Evolutionary conservation across 2,329 filamentous ascomycete genomes (phyloP).

Genomic region (Fusarium mundagurra): DNA sequence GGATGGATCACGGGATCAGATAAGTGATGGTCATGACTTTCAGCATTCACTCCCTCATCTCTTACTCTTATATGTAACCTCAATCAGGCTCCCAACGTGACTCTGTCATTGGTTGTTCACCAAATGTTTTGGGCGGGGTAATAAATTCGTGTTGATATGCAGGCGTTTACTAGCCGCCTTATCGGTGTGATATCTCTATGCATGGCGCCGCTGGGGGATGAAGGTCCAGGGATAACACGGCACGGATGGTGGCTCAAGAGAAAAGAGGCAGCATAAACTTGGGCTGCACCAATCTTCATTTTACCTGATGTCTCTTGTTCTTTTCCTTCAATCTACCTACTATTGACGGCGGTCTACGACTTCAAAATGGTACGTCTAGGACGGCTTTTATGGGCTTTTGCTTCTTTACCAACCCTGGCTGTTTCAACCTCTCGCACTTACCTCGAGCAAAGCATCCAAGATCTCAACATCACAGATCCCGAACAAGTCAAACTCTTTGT

Average conservation of each 20-base stretch:
- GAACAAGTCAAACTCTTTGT: not conserved
- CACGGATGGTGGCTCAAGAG: not conserved
- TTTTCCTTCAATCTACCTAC: fast-evolving
- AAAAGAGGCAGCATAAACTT: not conserved
- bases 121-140: fast-evolving
- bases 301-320: fast-evolving
- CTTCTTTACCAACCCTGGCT: not conserved
- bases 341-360: fast-evolving
- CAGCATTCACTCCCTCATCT: not conserved
- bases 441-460: not conserved
- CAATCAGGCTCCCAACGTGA: not conserved
- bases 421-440: not conserved
- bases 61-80: not conserved
- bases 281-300: fast-evolving
- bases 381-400: not conserved
- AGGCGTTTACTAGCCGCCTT: not conserved
- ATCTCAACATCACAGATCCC: not conserved
- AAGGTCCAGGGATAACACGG: fast-evolving
- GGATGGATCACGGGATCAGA: not conserved
- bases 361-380: not conserved
- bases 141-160: fast-evolving
- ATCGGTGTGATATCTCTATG: not conserved
- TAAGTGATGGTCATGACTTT: not conserved
- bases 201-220: not conserved
- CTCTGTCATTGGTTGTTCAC: not conserved